Percentiles rank a stretch among this genome's conserved stretches.
phyloP scores from a whole-genome alignment of 73 alveolate species.

The Paramecium sexaurelia region DNA sequence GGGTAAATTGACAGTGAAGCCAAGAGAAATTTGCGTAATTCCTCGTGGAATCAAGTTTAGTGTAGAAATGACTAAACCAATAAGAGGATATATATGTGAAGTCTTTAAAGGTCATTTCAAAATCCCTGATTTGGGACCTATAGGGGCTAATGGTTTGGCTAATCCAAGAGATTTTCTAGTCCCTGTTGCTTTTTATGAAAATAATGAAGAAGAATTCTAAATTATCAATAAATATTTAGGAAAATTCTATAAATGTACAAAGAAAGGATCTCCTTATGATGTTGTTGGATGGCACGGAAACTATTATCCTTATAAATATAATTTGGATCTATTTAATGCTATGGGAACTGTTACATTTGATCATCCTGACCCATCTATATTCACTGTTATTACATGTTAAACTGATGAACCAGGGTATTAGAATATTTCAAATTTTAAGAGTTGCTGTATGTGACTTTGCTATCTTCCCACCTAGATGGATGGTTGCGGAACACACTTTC shows the following conservation, averaged over 20 bases:
- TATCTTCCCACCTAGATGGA: constrained; percentile 93
- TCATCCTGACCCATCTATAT: constrained; percentile 94
- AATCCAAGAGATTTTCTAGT: constrained; percentile 82
- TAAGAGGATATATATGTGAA: constrained; percentile 89
- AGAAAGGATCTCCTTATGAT: constrained; percentile 80
- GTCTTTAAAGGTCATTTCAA: constrained; percentile 80
- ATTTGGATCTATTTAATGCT: constrained; percentile 78
- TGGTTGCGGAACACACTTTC: constrained; percentile 89
- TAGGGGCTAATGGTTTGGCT: constrained; percentile 91
- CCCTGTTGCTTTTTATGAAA: constrained; percentile 86
- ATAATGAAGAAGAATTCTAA: constrained; percentile 71
- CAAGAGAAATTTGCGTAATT: constrained; percentile 81
- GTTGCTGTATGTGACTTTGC: constrained; percentile 91
- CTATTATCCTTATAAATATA: constrained; percentile 86
- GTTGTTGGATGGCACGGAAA: constrained; percentile 96
- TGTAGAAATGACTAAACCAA: constrained; percentile 71
- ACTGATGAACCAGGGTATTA: constrained; percentile 88
- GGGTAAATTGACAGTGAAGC: constrained; percentile 78
- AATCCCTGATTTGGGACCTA: constrained; percentile 92
- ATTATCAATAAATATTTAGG: constrained; percentile 78
- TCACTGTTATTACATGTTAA: constrained; percentile 88
- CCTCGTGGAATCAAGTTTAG: constrained; percentile 90
- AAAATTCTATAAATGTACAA: constrained; percentile 71
- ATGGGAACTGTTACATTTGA: constrained; percentile 89
- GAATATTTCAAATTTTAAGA: background rate